Evolutionary conservation across 1,284 basidiomycete genomes (phyloP), one percentile per base, ranked within the genome.

Genomic region (Ceratobasidium sp.): DNA sequence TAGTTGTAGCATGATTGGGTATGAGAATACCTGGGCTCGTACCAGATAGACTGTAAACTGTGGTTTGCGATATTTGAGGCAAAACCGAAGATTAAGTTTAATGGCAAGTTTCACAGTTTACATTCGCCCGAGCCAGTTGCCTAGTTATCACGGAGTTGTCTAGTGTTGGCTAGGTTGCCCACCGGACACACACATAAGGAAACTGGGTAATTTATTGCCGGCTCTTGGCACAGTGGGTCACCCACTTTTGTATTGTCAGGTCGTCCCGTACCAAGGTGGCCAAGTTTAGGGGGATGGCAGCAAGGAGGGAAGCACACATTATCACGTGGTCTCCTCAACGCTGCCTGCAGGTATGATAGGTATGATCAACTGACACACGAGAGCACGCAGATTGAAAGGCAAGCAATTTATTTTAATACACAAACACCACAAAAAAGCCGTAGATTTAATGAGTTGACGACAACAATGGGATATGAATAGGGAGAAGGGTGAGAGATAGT

Each of bases 331-430:
- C 5, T 39, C 56, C 43, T 46, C 43, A 46, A 46, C 43, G 43
- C 19, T 46, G 19, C 43, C 56, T 59, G 31, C 34, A 37, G 56
- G 56, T 27, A 13, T 1, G 2, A 56, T 22, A 53, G 8, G 5
- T 19, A 49, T 49, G 48, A 49, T 49, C 48, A 11, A 13, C 19
- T 19, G 11, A 3, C 14, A 56, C 24, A 29, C 56, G 34, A 19
- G 19, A 39, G 27, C 19, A 59, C 34, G 37, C 56, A 59, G 19
- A 13, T 37, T 34, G n/a, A 31, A 8, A 27, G 7, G 1, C 31
- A 37, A 37, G 56, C 7, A 39, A 31, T 59, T 37, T 59, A 39
- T 14, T 39, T 59, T 59, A 59, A 59, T 59, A 59, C 56, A 59
- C 29, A 37, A 22, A 59, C 56, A 59, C 13, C 22, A 56, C 13